Evolutionary conservation across 139 green algal genomes (phyloP).

Genomic region (Haematococcus lacustris): DNA sequence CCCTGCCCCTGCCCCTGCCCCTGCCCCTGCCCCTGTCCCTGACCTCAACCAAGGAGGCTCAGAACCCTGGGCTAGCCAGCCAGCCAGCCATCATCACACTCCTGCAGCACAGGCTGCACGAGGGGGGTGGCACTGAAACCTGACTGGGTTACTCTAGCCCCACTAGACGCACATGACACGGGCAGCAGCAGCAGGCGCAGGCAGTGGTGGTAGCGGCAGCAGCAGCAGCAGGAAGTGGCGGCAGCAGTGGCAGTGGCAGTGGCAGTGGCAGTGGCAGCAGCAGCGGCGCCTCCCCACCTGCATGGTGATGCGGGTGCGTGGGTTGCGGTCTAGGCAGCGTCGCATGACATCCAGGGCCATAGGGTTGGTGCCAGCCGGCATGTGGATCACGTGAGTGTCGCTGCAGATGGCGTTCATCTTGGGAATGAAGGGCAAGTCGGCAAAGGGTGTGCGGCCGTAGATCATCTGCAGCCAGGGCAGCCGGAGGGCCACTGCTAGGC

Average conservation of each 20-base stretch:
- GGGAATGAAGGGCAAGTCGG: constrained; percentile 79
- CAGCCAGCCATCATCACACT: not conserved
- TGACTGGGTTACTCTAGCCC: not conserved
- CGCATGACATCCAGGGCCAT: constrained; percentile 15
- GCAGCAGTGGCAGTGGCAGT: not conserved
- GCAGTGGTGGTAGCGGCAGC: not conserved
- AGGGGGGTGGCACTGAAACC: not conserved
- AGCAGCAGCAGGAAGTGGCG: not conserved
- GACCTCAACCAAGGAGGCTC: not conserved
- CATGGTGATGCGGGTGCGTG: constrained; percentile 74
- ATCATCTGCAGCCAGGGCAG: constrained; percentile 45
- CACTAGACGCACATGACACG: not conserved
- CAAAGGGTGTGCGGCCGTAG: constrained; percentile 70
- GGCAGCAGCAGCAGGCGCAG: not conserved
- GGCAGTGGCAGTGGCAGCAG: not conserved
- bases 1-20: not conserved
- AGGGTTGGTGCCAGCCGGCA: constrained; percentile 55
- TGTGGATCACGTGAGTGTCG: constrained; percentile 34
- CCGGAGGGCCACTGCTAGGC: not conserved
- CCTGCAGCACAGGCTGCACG: not conserved
- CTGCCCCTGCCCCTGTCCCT: not conserved
- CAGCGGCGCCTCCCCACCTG: constrained; percentile 23
- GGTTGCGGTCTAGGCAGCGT: constrained; percentile 80
- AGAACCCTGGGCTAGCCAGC: not conserved
- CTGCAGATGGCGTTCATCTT: constrained; percentile 61